Conservation (phyloP, 257 asterid genomes). For the Buddleja alternifolia region DNA sequence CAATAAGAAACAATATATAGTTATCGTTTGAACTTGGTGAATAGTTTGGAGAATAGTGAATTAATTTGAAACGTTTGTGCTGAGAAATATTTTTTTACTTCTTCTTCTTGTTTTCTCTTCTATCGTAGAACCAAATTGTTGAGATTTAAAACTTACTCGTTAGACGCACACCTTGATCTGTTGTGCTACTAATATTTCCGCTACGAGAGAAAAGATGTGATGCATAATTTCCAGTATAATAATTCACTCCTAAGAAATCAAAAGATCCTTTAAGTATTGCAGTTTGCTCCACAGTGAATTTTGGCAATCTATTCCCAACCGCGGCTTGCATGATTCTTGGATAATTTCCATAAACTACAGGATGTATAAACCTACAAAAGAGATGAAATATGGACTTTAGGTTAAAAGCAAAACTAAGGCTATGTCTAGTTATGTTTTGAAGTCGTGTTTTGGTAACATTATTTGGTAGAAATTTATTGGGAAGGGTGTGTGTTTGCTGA, state of each 20-base stretch:
- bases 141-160: conserved; percentile 28
- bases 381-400: background rate
- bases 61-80: too few relatives aligned
- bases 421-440: too few relatives aligned
- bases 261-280: conserved; percentile 47
- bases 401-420: too few relatives aligned
- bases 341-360: conserved; percentile 53
- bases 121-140: background rate
- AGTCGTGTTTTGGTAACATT: too few relatives aligned
- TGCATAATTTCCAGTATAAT: conserved; percentile 54
- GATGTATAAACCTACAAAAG: conserved; percentile 44
- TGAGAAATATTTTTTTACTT: too few relatives aligned
- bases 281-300: conserved; percentile 36
- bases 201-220: conserved; percentile 9
- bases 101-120: too few relatives aligned
- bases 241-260: conserved; percentile 62
- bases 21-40: too few relatives aligned
- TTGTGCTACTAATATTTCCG: conserved; percentile 29
- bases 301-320: conserved; percentile 53
- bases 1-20: background rate
- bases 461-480: too few relatives aligned
- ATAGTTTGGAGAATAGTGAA: too few relatives aligned
- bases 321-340: conserved; percentile 47
- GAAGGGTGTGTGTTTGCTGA: too few relatives aligned
- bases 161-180: conserved; percentile 30